phyloP scores from a whole-genome alignment of 371 early-diverging fungal genomes.

The Choanephora cucurbitarum region DNA sequence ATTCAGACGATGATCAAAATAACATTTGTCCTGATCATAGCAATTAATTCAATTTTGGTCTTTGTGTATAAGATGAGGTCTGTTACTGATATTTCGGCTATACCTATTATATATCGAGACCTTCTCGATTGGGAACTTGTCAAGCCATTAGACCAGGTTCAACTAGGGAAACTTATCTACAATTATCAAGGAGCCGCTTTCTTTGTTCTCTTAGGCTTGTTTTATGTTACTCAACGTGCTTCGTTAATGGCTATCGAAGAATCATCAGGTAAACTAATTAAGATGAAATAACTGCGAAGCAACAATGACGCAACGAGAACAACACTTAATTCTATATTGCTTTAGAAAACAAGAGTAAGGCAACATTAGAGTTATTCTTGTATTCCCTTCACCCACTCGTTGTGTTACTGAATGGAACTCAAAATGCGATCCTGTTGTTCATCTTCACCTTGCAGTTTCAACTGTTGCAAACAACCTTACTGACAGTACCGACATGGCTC shows the following conservation, averaged over 20 bases:
- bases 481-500: conserved; percentile 25
- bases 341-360: conserved; percentile 14
- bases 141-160: conserved; percentile 26
- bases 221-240: conserved; percentile 37
- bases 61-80: conserved; percentile 37
- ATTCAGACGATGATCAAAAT: conserved; percentile 25
- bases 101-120: conserved; percentile 22
- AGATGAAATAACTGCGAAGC: neutral
- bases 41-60: conserved; percentile 25
- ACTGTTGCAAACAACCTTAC: conserved; percentile 23
- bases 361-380: conserved; percentile 31
- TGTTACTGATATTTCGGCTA: neutral
- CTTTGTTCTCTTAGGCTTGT: conserved; percentile 29
- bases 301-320: no score
- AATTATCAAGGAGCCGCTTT: conserved; percentile 39
- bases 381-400: conserved; percentile 49
- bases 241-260: conserved; percentile 18
- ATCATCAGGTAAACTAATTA: neutral
- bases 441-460: conserved; percentile 58
- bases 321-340: neutral
- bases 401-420: conserved; percentile 60
- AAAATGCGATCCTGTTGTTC: conserved; percentile 61
- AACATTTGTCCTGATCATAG: conserved; percentile 12
- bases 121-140: conserved; percentile 30
- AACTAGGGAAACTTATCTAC: conserved; percentile 43